A percentile compares a stretch with the other conserved stretches of the same genome.
These are phyloP conservation scores for Triangularia verruculosa DNA, from an alignment of 2,329 filamentous ascomycete species.

Conservation along the genomic window DNA sequence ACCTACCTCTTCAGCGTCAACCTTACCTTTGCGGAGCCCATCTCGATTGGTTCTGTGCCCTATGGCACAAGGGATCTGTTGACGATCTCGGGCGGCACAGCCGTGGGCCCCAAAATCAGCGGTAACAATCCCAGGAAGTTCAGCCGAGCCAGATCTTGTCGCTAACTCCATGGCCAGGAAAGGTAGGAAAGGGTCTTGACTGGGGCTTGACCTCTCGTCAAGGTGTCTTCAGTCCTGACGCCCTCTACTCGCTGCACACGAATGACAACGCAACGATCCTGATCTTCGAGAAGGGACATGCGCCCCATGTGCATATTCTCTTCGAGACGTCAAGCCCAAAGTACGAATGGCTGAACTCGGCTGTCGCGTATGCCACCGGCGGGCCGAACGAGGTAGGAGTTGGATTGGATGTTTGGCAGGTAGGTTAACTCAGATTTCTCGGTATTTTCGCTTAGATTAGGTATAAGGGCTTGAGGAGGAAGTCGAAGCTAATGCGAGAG, in stretches of 20 bases:
- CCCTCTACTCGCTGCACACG: slow-evolving; percentile 39
- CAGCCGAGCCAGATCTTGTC: not conserved
- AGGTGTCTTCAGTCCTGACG: slow-evolving; percentile 39
- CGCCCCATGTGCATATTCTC: slow-evolving; percentile 35
- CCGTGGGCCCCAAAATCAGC: slow-evolving; percentile 35
- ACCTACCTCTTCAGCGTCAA: slow-evolving; percentile 32
- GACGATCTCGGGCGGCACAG: slow-evolving; percentile 37
- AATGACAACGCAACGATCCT: slow-evolving; percentile 38
- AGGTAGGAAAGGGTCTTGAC: slow-evolving; percentile 34
- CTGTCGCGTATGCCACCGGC: slow-evolving; percentile 28
- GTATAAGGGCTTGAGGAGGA: not conserved
- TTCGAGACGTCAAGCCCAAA: slow-evolving; percentile 37
- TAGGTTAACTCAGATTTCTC: slow-evolving; percentile 6
- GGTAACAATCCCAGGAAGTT: slow-evolving; percentile 20
- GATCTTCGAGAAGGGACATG: slow-evolving; percentile 37
- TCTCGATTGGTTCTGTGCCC: slow-evolving; percentile 28
- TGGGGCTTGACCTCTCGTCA: slow-evolving; percentile 37
- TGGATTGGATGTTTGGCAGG: slow-evolving; percentile 28
- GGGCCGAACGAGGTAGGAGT: slow-evolving; percentile 19
- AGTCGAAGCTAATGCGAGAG: not conserved
- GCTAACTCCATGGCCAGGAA: slow-evolving; percentile 14
- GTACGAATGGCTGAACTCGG: slow-evolving; percentile 39
- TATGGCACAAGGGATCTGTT: slow-evolving; percentile 31
- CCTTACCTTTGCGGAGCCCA: slow-evolving; percentile 23
- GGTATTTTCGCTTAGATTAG: not conserved